Conservation (phyloP, 306 rosid species). For the Rosa persica region DNA sequence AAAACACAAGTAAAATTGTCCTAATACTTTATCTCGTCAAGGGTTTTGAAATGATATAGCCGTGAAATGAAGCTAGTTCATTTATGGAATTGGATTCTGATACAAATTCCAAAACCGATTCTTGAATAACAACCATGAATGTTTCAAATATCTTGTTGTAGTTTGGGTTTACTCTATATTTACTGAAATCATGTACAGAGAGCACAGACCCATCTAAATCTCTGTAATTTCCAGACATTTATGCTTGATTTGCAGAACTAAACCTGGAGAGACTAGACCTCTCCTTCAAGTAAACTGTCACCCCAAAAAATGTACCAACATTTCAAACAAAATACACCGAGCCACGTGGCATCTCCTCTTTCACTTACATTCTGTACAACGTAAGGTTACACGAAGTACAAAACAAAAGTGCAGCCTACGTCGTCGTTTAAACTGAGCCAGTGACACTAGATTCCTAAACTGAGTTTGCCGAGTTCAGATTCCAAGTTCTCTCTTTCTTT, state of each 20-base stretch:
- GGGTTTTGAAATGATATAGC: background rate
- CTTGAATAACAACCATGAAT: no score
- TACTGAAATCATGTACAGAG: background rate
- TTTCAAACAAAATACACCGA: background rate
- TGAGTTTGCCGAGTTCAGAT: background rate
- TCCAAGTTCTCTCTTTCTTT: background rate
- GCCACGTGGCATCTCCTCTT: slow-evolving; percentile 27
- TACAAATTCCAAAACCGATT: no score
- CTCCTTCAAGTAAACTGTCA: background rate
- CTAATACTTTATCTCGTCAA: no score
- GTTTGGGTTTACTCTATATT: background rate
- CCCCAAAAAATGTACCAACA: background rate
- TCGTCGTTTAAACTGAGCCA: background rate
- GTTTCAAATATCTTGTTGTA: background rate
- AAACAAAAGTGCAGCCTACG: background rate
- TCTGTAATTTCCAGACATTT: background rate
- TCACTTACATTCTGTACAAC: slow-evolving; percentile 6
- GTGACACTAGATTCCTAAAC: background rate
- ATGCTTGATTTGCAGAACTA: background rate
- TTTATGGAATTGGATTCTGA: background rate
- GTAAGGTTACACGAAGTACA: background rate
- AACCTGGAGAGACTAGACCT: background rate
- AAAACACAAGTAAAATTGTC: no score
- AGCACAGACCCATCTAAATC: background rate
- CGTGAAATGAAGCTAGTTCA: background rate